Evolutionary conservation across 148 eudicot species (phyloP), one percentile per base, ranked within the genome.

Genomic region (Fallopia convolvulus): DNA sequence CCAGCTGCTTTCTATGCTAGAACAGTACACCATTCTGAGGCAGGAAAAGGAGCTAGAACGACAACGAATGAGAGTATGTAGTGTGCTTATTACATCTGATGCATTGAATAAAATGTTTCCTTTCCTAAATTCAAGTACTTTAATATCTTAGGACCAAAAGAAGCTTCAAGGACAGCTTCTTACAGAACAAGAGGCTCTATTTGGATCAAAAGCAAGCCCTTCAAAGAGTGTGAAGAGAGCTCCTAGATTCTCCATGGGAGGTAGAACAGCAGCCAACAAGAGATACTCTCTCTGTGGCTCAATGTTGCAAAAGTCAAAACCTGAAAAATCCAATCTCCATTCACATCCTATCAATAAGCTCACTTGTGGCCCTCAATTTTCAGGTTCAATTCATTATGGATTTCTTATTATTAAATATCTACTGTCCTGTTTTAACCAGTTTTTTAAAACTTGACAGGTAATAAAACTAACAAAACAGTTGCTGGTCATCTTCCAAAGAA

Each of bases 171-270:
- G 94, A 76, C 90, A 89, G 81, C 84, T 94, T 76, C 78, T 90
- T 72, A 81, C 92, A 20, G 90, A 92, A 76, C 85, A 90, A 82
- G 97, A 92, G 86, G 90, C 85, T 32, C 88, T 87, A 23, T 94
- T 89, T 76, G 98, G 97, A 47, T 92, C 98, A 80, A 94, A 91
- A 83, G 94, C 92, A 33, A 94, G 97, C 80, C 97, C 95, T 58
- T 40, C 88, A 74, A 92, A 86, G 72, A 94, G 90, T 80, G 84
- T 77, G 9, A 90, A 60, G 75, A 94, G 87, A 80, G 80, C 50
- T 79, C 79, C 85, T 53, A 89, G 85, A 83, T 66, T 80, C 70
- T 84, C 91, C 15, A 70, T 83, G 33, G 82, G 82, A 33, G 88
- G 86, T 3, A 80, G 76, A 9, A 0, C 70, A 58, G 78, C 78